Conservation (phyloP, 2,329 filamentous ascomycete genomes). For the Raffaelea albimanens region DNA sequence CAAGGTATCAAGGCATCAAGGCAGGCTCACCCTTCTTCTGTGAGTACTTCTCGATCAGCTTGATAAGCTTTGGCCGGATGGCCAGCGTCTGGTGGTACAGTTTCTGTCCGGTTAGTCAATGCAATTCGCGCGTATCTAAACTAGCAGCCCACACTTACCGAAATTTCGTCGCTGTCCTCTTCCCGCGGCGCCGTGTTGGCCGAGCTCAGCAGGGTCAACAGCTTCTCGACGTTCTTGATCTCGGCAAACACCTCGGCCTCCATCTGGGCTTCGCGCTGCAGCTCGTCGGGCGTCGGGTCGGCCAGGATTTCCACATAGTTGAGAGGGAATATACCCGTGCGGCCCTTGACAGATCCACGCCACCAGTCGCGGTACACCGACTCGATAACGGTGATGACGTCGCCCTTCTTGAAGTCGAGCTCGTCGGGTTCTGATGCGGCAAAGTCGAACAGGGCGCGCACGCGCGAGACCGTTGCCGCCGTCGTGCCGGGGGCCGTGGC, state of each 20-base stretch:
- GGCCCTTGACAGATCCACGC: conserved; percentile 88
- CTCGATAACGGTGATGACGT: conserved; percentile 93
- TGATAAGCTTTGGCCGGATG: conserved; percentile 93
- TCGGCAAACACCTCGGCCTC: conserved; percentile 62
- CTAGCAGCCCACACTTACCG: conserved; percentile 36
- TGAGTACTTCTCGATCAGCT: conserved; percentile 96
- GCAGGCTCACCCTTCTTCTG: conserved; percentile 77
- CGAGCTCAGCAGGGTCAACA: conserved; percentile 84
- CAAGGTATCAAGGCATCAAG: too few relatives aligned
- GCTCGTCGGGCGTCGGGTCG: conserved; percentile 86
- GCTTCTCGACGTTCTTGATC: conserved; percentile 55
- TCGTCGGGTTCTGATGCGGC: conserved; percentile 88
- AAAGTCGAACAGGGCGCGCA: conserved; percentile 91
- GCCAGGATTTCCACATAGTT: conserved; percentile 98
- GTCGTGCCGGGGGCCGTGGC: conserved; percentile 56
- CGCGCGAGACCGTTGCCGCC: conserved; percentile 89
- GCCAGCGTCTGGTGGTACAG: conserved; percentile 87
- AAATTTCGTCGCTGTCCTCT: conserved; percentile 96
- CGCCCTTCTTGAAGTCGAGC: conserved; percentile 90
- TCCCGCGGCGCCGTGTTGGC: conserved; percentile 70
- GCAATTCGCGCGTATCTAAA: background rate
- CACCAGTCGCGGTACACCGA: conserved; percentile 99
- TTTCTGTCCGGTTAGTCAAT: conserved; percentile 35
- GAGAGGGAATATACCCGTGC: conserved; percentile 94
- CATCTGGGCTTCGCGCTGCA: conserved; percentile 94